Evolutionary conservation across 148 eudicot genomes (phyloP).

Genomic region (Gaultheria prostrata): DNA sequence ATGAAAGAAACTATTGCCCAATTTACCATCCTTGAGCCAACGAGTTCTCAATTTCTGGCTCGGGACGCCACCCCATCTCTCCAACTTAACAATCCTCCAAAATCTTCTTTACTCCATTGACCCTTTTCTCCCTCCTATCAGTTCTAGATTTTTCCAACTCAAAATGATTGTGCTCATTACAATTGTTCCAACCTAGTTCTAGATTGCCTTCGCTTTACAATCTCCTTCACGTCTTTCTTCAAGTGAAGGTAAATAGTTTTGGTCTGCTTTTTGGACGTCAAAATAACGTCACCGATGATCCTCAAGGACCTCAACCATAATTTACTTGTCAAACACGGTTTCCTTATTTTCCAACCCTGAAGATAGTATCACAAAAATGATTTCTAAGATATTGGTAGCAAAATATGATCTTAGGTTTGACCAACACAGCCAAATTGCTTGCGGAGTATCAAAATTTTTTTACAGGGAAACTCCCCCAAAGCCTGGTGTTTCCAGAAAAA

Average conservation of each 20-base stretch:
- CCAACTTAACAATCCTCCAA: neutral
- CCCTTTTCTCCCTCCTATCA: neutral
- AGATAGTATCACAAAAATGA: neutral
- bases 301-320: neutral
- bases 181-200: neutral
- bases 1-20: too few species aligned
- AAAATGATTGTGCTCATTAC: neutral
- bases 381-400: neutral
- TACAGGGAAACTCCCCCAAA: neutral
- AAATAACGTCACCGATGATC: neutral
- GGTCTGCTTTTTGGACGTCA: neutral
- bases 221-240: neutral
- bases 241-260: neutral
- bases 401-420: neutral
- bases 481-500: neutral
- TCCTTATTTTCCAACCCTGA: neutral
- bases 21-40: too few species aligned
- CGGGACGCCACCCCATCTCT: neutral
- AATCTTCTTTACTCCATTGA: neutral
- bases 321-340: neutral
- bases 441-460: neutral
- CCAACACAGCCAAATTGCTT: neutral
- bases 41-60: neutral
- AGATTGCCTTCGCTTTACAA: neutral
- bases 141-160: neutral